A percentile compares a stretch with the other conserved stretches of the same genome.
Evolutionary conservation across 441 rosid genomes (phyloP).

Genomic region (Euphorbia neoarborescens): DNA sequence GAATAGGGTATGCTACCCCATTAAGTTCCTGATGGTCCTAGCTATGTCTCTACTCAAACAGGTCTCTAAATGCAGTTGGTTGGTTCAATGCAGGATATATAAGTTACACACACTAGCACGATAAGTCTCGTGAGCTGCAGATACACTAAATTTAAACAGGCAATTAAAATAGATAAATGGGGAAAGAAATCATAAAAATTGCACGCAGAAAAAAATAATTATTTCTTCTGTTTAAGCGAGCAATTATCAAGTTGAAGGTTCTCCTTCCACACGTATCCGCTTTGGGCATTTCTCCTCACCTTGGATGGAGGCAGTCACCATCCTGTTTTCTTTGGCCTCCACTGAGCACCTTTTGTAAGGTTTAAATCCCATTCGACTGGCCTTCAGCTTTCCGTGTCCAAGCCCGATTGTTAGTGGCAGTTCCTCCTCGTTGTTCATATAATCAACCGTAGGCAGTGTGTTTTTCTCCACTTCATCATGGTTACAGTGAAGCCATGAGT

Average conservation of each 20-base stretch:
- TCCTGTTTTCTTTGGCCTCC: conserved; percentile 65
- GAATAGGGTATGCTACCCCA: conserved; percentile 11
- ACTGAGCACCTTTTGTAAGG: conserved; percentile 88
- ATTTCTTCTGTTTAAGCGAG: conserved; percentile 31
- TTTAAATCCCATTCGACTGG: conserved; percentile 70
- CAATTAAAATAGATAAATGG: conserved; percentile 22
- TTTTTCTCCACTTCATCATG: conserved; percentile 38
- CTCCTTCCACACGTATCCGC: conserved; percentile 72
- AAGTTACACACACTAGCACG: conserved; percentile 37
- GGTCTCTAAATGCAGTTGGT: conserved; percentile 24
- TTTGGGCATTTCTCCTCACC: conserved; percentile 66
- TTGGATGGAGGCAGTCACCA: conserved; percentile 34
- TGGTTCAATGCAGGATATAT: conserved; percentile 23
- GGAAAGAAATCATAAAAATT: conserved; percentile 16
- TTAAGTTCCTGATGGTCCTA: conserved; percentile 25
- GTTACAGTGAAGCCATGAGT: conserved; percentile 22
- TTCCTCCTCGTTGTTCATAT: conserved; percentile 23
- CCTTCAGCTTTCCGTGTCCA: conserved; percentile 46
- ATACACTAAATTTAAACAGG: conserved; percentile 23
- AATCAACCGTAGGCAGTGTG: conserved; percentile 15
- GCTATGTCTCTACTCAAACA: conserved; percentile 24
- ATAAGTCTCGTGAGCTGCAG: conserved; percentile 37
- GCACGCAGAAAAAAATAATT: conserved; percentile 29
- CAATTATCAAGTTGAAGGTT: conserved; percentile 35
- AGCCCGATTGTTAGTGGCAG: conserved; percentile 52